phyloP scores from a whole-genome alignment of 225 moss, liverwort and hornwort species.

The Neckera pumila region DNA sequence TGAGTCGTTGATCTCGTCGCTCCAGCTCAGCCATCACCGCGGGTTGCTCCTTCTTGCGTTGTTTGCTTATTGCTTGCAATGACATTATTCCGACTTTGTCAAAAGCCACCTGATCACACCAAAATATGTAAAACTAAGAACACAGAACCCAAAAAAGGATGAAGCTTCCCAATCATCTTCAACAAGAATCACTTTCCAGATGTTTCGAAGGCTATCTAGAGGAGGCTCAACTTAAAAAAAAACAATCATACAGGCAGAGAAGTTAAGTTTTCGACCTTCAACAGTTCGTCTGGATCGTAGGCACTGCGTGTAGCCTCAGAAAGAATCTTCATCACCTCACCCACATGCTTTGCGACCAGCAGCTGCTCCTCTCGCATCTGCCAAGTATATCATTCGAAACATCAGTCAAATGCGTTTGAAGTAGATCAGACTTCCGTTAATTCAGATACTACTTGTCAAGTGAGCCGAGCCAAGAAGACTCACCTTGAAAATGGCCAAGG shows the following conservation, averaged over 20 bases:
- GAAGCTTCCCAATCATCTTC: not conserved
- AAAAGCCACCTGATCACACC: conserved; percentile 63
- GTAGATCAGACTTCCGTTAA: not conserved
- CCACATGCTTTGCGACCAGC: conserved; percentile 75
- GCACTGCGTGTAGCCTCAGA: conserved; percentile 67
- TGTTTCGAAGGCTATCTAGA: not conserved
- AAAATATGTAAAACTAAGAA: not conserved
- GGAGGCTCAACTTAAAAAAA: not conserved
- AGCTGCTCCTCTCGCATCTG: conserved; percentile 93
- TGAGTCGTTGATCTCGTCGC: conserved; percentile 66
- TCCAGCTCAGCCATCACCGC: conserved; percentile 90
- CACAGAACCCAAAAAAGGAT: not conserved
- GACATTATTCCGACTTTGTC: conserved; percentile 92
- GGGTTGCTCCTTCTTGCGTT: conserved; percentile 90
- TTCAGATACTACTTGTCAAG: not conserved
- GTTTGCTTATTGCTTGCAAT: conserved; percentile 76
- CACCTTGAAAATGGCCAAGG: conserved; percentile 95
- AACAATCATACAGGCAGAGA: not conserved
- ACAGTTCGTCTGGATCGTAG: conserved; percentile 80
- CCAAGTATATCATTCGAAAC: not conserved
- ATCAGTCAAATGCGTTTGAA: not conserved
- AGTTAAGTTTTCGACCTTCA: conserved; percentile 46
- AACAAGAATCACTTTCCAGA: not conserved
- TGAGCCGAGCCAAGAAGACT: not conserved
- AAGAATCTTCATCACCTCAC: conserved; percentile 86